A percentile compares a stretch with the other conserved stretches of the same genome.
These are phyloP conservation scores for Linnemannia elongata DNA, from an alignment of 192 early-diverging fungal species.

Conservation along the genomic window DNA sequence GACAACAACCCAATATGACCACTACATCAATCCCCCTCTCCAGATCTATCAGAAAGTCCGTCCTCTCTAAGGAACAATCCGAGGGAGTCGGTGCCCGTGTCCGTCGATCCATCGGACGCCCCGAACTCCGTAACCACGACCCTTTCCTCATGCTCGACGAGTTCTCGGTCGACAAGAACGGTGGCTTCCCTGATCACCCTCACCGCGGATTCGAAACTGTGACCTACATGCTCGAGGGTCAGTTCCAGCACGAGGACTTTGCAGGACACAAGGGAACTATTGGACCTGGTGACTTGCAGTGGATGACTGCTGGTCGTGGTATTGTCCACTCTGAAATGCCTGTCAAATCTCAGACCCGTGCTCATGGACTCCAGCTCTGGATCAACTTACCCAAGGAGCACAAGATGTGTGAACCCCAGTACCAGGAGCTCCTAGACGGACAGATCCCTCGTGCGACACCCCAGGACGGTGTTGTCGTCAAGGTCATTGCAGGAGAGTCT, in stretches of 20 bases:
- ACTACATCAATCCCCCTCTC: no score
- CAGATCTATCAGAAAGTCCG: not conserved
- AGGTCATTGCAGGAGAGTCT: no score
- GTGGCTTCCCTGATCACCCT: slow-evolving; percentile 63
- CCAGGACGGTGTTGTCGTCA: slow-evolving; percentile 23
- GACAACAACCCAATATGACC: not conserved
- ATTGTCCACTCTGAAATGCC: no score
- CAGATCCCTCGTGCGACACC: slow-evolving; percentile 47
- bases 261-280: slow-evolving; percentile 66
- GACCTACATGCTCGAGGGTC: slow-evolving; percentile 71
- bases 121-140: slow-evolving; percentile 49
- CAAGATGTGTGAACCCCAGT: slow-evolving; percentile 70
- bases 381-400: slow-evolving; percentile 70
- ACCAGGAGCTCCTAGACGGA: slow-evolving; percentile 48
- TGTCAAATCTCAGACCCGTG: slow-evolving; percentile 57
- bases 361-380: slow-evolving; percentile 74
- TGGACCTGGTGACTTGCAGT: slow-evolving; percentile 64
- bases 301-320: no score
- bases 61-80: slow-evolving; percentile 56
- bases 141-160: slow-evolving; percentile 58
- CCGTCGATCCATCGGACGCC: slow-evolving; percentile 80
- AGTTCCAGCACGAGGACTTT: slow-evolving; percentile 71
- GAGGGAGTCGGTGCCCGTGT: slow-evolving; percentile 89
- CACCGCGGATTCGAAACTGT: slow-evolving; percentile 78
- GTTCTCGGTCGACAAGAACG: slow-evolving; percentile 37